Evolutionary conservation across 208 protist species (phyloP).

Genomic region (Leishmania gerbilli): DNA sequence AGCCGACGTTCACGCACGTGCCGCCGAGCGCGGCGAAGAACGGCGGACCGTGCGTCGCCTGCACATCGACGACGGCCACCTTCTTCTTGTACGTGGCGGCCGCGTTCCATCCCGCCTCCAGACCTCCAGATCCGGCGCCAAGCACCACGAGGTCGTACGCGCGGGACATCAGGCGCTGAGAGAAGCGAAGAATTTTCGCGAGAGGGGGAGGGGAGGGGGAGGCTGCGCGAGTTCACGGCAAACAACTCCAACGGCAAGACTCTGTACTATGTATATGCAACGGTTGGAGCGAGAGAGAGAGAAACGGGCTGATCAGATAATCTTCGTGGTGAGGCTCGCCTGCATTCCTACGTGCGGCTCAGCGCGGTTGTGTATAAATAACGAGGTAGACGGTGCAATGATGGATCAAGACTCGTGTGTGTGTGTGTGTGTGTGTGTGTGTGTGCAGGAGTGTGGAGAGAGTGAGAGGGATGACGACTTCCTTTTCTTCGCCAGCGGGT

Average conservation of each 20-base stretch:
- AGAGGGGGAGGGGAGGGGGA: background rate
- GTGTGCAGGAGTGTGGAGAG: too few species aligned
- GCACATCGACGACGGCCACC: constrained; percentile 86
- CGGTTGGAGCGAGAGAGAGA: background rate
- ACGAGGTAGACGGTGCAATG: background rate
- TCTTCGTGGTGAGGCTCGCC: background rate
- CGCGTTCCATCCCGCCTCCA: constrained; percentile 88
- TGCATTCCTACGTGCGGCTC: background rate
- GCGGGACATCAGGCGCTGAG: constrained; percentile 50
- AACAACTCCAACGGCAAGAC: background rate
- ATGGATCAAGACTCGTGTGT: background rate
- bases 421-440: too few species aligned
- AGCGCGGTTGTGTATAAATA: background rate
- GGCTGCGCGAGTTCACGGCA: background rate
- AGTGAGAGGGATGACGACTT: background rate
- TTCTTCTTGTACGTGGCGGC: constrained; percentile 86
- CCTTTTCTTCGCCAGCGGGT: background rate
- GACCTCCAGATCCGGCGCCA: constrained; percentile 86
- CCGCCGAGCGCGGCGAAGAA: constrained; percentile 80
- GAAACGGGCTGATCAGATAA: background rate
- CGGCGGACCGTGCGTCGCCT: constrained; percentile 77
- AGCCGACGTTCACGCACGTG: constrained; percentile 90
- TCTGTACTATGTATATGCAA: background rate
- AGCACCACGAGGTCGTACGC: constrained; percentile 91
- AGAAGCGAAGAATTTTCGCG: constrained; percentile 58